A percentile compares a stretch with the other conserved stretches of the same genome.
Conservation (phyloP, 2,329 filamentous ascomycete genomes). For the Aspergillus aculeatinus region DNA sequence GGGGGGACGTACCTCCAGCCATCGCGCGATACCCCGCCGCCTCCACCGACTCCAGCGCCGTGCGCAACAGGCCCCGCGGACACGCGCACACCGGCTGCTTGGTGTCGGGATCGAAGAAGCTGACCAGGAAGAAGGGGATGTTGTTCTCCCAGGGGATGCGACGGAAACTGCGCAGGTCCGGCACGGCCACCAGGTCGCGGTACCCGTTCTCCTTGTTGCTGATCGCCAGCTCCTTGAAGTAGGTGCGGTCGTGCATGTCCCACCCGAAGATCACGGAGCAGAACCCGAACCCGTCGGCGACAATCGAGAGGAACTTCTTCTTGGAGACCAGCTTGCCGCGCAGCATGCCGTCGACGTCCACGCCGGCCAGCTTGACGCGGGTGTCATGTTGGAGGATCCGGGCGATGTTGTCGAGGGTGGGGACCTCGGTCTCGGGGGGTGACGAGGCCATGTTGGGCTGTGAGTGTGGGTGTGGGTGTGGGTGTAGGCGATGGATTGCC, state of each 20-base stretch:
- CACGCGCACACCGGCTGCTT: conserved; percentile 71
- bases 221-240: conserved; percentile 78
- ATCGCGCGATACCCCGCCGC: conserved; percentile 74
- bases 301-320: conserved; percentile 85
- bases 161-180: conserved; percentile 74
- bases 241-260: conserved; percentile 95
- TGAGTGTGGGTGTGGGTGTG: no score
- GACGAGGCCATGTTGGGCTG: no score
- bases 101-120: conserved; percentile 79
- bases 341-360: conserved; percentile 83
- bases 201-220: conserved; percentile 92
- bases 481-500: no score
- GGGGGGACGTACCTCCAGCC: conserved; percentile 70
- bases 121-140: conserved; percentile 80
- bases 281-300: conserved; percentile 82
- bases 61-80: conserved; percentile 72
- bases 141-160: conserved; percentile 89
- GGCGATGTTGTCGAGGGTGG: conserved; percentile 63
- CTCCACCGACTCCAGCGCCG: conserved; percentile 65
- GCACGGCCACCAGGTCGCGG: conserved; percentile 76
- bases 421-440: no score
- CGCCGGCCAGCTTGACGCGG: conserved; percentile 81
- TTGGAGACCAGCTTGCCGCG: conserved; percentile 90
- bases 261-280: conserved; percentile 93
- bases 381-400: conserved; percentile 67